These are phyloP conservation scores for Typha latifolia DNA, from an alignment of 176 grass and related monocot species.

Conservation along the genomic window DNA sequence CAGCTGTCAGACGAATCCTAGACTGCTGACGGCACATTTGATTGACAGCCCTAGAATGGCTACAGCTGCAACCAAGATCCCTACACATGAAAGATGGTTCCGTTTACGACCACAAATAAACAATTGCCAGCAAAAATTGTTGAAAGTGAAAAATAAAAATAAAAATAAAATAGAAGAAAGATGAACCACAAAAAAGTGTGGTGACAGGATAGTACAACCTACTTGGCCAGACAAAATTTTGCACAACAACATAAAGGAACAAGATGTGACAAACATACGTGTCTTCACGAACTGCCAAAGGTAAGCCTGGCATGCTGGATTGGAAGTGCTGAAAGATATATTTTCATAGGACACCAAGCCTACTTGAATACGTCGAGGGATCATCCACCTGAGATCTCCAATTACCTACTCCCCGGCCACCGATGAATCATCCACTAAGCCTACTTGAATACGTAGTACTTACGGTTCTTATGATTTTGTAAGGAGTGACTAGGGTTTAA, in stretches of 20 bases:
- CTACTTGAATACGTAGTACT: background rate
- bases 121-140: conserved; percentile 1
- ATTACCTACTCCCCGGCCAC: background rate
- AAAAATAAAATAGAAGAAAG: background rate
- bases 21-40: conserved; percentile 53
- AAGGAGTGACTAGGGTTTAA: too few species aligned
- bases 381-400: conserved; percentile 3
- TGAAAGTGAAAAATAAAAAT: background rate
- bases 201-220: conserved; percentile 3
- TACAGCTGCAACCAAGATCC: conserved; percentile 33
- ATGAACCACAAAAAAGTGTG: conserved; percentile 12
- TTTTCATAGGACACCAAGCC: conserved; percentile 8
- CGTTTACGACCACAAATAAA: background rate
- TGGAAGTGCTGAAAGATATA: background rate
- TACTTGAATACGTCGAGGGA: background rate
- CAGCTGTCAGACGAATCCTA: conserved; percentile 39
- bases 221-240: conserved; percentile 5
- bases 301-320: conserved; percentile 47
- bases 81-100: conserved; percentile 12
- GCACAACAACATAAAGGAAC: conserved; percentile 10
- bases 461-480: background rate
- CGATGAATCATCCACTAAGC: too few species aligned
- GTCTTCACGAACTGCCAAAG: conserved; percentile 37
- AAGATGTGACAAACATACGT: conserved; percentile 24
- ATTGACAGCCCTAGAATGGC: conserved; percentile 40